Conservation (phyloP, 768 basidiomycete genomes). For the Floccularia luteovirens region DNA sequence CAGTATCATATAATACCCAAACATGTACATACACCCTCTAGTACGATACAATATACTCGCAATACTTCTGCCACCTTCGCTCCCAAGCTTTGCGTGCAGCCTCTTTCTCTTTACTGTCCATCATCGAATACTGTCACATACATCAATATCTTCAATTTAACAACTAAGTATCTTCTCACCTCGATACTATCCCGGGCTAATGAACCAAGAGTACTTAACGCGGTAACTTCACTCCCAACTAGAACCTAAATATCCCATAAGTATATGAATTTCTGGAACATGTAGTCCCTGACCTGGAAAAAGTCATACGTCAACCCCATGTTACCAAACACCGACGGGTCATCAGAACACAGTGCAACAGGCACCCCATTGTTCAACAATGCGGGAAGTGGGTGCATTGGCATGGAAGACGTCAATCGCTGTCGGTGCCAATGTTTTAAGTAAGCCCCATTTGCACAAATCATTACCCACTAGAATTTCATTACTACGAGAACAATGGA, state of each 20-base stretch:
- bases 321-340: constrained; percentile 72
- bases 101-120: constrained; percentile 38
- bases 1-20: constrained; percentile 12
- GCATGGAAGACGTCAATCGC: constrained; percentile 75
- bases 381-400: constrained; percentile 70
- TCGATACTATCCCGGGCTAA: constrained; percentile 61
- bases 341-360: constrained; percentile 66
- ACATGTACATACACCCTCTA: constrained; percentile 16
- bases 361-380: constrained; percentile 67
- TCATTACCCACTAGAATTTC: constrained; percentile 52
- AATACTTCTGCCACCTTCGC: constrained; percentile 36
- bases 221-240: constrained; percentile 61
- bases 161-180: constrained; percentile 22
- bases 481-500: constrained; percentile 34
- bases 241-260: constrained; percentile 35
- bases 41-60: constrained; percentile 19
- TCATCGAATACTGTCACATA: constrained; percentile 39
- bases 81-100: constrained; percentile 36
- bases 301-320: constrained; percentile 76
- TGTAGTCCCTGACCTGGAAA: constrained; percentile 46
- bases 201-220: constrained; percentile 52
- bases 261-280: neutral
- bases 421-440: constrained; percentile 14
- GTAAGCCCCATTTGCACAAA: neutral
- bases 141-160: neutral